Conservation (phyloP, 2,329 filamentous ascomycete genomes). For the Colletotrichum theobromicola region DNA sequence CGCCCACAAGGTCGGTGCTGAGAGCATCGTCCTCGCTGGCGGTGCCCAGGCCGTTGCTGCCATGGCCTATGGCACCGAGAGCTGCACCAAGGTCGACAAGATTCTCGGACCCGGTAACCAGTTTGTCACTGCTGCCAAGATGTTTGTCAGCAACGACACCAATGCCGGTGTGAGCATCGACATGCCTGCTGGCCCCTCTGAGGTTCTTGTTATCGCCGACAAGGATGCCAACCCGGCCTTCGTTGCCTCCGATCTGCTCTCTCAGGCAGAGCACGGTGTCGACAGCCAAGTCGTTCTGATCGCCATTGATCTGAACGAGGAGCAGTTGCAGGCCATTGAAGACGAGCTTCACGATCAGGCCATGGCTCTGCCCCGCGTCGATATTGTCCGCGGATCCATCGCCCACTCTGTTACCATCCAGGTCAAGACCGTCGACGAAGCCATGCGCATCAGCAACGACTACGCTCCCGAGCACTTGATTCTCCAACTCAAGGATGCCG, state of each 20-base stretch:
- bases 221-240: slow-evolving; percentile 88
- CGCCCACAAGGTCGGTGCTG: slow-evolving; percentile 94
- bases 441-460: slow-evolving; percentile 84
- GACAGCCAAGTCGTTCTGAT: slow-evolving; percentile 96
- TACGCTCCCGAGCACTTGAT: slow-evolving; percentile 98
- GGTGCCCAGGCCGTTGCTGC: slow-evolving; percentile 95
- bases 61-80: slow-evolving; percentile 96
- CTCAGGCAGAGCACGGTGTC: slow-evolving; percentile 94
- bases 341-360: slow-evolving; percentile 91
- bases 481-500: slow-evolving; percentile 81
- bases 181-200: slow-evolving; percentile 96
- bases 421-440: slow-evolving; percentile 73
- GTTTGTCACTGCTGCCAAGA: slow-evolving; percentile 98
- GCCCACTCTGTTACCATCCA: slow-evolving; percentile 89
- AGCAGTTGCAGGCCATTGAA: slow-evolving; percentile 82
- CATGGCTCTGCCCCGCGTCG: slow-evolving; percentile 83
- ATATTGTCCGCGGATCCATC: slow-evolving; percentile 91
- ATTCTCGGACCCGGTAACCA: slow-evolving; percentile 97
- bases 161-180: slow-evolving; percentile 95
- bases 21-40: slow-evolving; percentile 93
- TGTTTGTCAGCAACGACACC: slow-evolving; percentile 97
- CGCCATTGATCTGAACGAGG: slow-evolving; percentile 77
- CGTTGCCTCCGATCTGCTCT: slow-evolving; percentile 92
- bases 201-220: slow-evolving; percentile 96
- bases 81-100: slow-evolving; percentile 96